Evolutionary conservation across 108 stramenopile genomes (phyloP).

Genomic region (Craspedostauros australis): DNA sequence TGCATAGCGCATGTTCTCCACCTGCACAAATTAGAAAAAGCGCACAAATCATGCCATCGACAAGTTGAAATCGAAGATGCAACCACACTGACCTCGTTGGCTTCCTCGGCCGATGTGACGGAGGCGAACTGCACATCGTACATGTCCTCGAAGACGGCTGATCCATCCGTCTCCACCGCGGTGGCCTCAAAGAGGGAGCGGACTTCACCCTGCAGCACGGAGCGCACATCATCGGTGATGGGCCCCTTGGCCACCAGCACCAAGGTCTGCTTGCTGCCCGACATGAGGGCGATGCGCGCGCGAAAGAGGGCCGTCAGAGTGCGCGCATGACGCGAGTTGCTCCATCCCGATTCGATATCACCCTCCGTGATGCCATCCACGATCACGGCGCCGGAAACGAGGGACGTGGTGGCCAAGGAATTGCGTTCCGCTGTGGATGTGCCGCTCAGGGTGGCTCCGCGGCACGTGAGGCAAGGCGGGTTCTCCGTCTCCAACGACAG

Average conservation of each 20-base stretch:
- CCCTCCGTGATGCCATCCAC: constrained; percentile 68
- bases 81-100: constrained; percentile 13
- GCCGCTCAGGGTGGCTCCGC: constrained; percentile 53
- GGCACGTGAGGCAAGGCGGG: constrained; percentile 17
- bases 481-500: constrained; percentile 22
- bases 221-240: constrained; percentile 22
- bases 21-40: not conserved
- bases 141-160: constrained; percentile 30
- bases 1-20: not conserved
- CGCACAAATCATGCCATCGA: too few species aligned
- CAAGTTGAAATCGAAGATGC: not conserved
- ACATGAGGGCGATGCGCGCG: constrained; percentile 16
- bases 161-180: constrained; percentile 29
- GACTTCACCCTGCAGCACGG: constrained; percentile 25
- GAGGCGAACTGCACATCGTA: constrained; percentile 42
- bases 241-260: constrained; percentile 43
- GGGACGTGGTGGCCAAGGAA: constrained; percentile 47
- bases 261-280: constrained; percentile 21
- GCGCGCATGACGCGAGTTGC: constrained; percentile 59
- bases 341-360: constrained; percentile 63
- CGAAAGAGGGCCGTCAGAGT: constrained; percentile 73
- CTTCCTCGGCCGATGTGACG: constrained; percentile 40
- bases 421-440: constrained; percentile 30
- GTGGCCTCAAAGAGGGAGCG: constrained; percentile 58
- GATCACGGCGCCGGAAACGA: constrained; percentile 49